Evolutionary conservation across 2,329 filamentous ascomycete species (phyloP).

Genomic region (Lachnellula arida): DNA sequence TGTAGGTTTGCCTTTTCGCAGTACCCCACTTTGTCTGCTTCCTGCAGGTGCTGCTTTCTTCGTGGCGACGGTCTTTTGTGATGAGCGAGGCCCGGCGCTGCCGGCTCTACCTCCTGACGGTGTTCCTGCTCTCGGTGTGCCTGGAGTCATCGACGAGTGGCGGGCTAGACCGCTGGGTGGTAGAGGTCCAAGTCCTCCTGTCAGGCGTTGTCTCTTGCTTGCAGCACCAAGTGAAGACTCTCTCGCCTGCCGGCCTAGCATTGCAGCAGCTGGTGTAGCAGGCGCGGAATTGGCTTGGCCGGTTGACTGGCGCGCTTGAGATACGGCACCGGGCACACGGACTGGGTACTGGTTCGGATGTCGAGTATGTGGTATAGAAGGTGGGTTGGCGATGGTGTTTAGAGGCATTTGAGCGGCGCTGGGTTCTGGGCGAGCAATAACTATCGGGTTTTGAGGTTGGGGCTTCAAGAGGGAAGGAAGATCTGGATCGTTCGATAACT

Average conservation of each 20-base stretch:
- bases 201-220: slow-evolving; percentile 46
- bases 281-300: slow-evolving; percentile 41
- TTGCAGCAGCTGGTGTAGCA: slow-evolving; percentile 55
- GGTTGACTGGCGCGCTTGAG: slow-evolving; percentile 20
- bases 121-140: slow-evolving; percentile 50
- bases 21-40: slow-evolving; percentile 28
- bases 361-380: slow-evolving; percentile 19
- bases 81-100: slow-evolving; percentile 54
- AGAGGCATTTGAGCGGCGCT: slow-evolving; percentile 20
- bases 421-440: slow-evolving; percentile 20
- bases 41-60: slow-evolving; percentile 32
- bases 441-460: slow-evolving; percentile 46
- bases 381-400: slow-evolving; percentile 22
- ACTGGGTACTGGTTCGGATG: slow-evolving; percentile 28
- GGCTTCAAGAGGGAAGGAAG: slow-evolving; percentile 58
- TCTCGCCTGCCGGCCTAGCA: slow-evolving; percentile 53
- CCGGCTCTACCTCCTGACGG: slow-evolving; percentile 42
- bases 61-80: slow-evolving; percentile 30
- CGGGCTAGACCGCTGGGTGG: slow-evolving; percentile 55
- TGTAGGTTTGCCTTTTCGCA: slow-evolving; percentile 26
- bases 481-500: slow-evolving; percentile 47
- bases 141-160: slow-evolving; percentile 59
- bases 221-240: slow-evolving; percentile 56
- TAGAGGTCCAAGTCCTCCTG: slow-evolving; percentile 40
- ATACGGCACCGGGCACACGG: slow-evolving; percentile 14